Base-by-base conservation (phyloP, 2,329 filamentous ascomycete species). In the Zymoseptoria tritici region DNA sequence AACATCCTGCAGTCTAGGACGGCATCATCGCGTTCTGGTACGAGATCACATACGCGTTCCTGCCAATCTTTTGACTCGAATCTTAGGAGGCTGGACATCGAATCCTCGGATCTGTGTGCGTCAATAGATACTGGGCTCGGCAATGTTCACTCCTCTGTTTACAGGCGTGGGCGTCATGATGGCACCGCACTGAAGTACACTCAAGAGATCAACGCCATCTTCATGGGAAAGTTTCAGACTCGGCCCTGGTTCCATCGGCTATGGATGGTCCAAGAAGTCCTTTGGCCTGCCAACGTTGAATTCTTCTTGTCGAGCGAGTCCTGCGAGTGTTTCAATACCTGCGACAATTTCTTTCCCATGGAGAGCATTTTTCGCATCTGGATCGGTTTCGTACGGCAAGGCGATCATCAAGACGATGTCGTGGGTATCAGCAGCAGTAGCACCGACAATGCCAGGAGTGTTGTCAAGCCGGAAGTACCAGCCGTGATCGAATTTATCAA, bases 161-260 rank as follows among this genome's bases (percentile, higher is more conserved):
- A 42, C 36, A 16, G 36, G 9, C 36, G 36, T 42, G 36, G 16
- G 36, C 21, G 54, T 50, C 22, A 57, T 31, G 49, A 60, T 42
- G 50, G 51, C 55, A 52, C 52, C 54, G 52, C 52, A 58, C 31
- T 62, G 57, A 8, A 50, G 52, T 21, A 11, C 36, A 13, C 16
- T 11, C 36, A 42, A 16, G 16, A 16, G 36, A 11, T 11, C 16
- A 42, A 13, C 8, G 36, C 36, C 4, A 42, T 16, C 9, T 42
- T 13, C 16, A 11, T 42, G 36, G 16, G 16, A 9, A 2, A 9
- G 4, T 42, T 42, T 16, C 36, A 42, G 16, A 29, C 26, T 16
- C 36, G 36, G 5, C 2, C 36, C 36, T 42, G 36, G 9, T 13
- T 42, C 16, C 36, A 42, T 16, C 36, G 36, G 36, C 36, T 42